Evolutionary conservation across 441 rosid species (phyloP), one percentile per base, ranked within the genome.

Genomic region (Gossypium armourianum): DNA sequence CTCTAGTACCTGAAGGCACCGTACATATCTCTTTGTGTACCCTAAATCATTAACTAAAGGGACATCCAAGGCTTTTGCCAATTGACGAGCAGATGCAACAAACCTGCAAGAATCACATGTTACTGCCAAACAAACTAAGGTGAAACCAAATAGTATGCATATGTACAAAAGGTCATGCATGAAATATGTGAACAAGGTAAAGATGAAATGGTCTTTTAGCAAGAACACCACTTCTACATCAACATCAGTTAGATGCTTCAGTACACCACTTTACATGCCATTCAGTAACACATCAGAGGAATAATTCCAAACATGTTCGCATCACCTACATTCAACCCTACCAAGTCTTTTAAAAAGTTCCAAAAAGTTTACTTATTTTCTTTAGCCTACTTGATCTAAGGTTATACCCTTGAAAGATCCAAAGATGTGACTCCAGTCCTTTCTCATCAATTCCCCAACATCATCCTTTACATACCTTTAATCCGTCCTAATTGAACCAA

Each of bases 21-120:
- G 76, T 13, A 78, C 82, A 29, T 77, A 82, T 76, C 83, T 74
- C 47, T 82, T 78, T 16, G 83, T 80, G 58, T 82, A 80, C 47
- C 86, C 86, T 66, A 82, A 77, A 75, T 82, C 83, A 71, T 78
- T 80, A 69, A 82, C 83, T 61, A 80, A 70, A 29, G 86, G 82
- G 58, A 82, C 82, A 53, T 82, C 86, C 77, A 82, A 70, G 52
- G 86, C 77, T 82, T 82, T 82, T 71, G 80, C 78, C 26, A 82
- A 75, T 61, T 82, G 83, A 21, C 78, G 76, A 69, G 86, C 83
- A 49, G 86, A 80, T 61, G 83, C 63, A 5, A 78, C 80, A 78
- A 82, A 76, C 83, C 83, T 82, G 55, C 45, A 62, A 72, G 15
- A 56, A 60, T 12, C 15, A 74, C 8, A 29, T 26, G 29, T 17